Evolutionary conservation across 2,329 filamentous ascomycete species (phyloP), one percentile per base, ranked within the genome.

Genomic region (Endothia cerciana): DNA sequence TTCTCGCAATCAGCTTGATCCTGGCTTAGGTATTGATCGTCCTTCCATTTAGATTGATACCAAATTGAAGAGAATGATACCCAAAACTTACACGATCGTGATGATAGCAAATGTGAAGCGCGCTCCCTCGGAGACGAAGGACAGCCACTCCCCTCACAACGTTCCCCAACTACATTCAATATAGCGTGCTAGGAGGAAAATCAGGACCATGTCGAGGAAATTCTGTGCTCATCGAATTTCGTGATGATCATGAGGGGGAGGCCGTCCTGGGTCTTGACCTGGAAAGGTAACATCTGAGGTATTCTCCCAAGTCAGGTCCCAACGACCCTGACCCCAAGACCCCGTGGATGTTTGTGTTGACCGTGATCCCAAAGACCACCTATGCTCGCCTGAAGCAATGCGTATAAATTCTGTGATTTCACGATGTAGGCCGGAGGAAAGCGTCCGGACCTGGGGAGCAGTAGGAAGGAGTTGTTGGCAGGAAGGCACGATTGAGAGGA

Each of bases 401-500:
- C 1, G 25, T 17, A 15, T 51, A 22, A 28, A 7, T 55, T 15
- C 51, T 55, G 19, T 55, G 51, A n/a, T 10, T 25, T 22, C 22
- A 15, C 22, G 5, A 28, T 15, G 11, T 6, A n/a, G 17, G n/a
- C 10, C 25, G 22, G 36, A 15, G 45, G 33, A 17, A 33, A 30
- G 22, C 15, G 36, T 15, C n/a, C 33, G 33, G 22, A 4, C 15
- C n/a, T 40, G 47, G 15, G n/a, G n/a, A n/a, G 11, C 8, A 7
- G 17, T 4, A 10, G 28, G 36, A 36, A 51, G 49, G 22, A 19
- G 30, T 30, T 49, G 33, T 57, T 33, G 30, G 17, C 19, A 43
- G 47, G 60, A 62, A 61, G 59, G 59, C 30, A 53, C 60, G 60
- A 62, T 33, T n/a, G 43, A 49, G 45, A 51, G 28, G 45, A 30